Percentiles rank a stretch among this genome's conserved stretches.
These are phyloP conservation scores for Myrmaecium sp. DNA, from an alignment of 2,329 filamentous ascomycete species.

Conservation along the genomic window DNA sequence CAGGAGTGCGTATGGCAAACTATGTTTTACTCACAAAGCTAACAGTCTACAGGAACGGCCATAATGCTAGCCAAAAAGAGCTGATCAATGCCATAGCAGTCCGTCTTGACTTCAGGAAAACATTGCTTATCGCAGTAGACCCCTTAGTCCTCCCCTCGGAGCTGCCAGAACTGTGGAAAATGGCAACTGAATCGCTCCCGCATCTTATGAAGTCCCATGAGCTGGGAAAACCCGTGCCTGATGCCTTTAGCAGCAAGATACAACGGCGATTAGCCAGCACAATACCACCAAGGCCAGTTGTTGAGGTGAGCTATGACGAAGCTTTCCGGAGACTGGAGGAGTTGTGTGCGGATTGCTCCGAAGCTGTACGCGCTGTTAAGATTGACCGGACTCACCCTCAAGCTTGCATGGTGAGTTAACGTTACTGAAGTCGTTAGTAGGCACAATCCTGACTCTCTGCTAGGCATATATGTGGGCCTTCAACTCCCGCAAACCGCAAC, in stretches of 20 bases:
- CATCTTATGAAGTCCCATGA: constrained; percentile 41
- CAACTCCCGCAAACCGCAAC: constrained; percentile 63
- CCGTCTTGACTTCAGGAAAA: constrained; percentile 49
- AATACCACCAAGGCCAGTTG: constrained; percentile 80
- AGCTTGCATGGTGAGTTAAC: constrained; percentile 12
- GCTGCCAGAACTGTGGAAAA: constrained; percentile 19
- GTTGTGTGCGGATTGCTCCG: constrained; percentile 54
- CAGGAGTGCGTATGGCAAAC: constrained; percentile 1
- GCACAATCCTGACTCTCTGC: background rate
- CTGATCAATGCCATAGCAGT: constrained; percentile 39
- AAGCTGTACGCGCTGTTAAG: constrained; percentile 25
- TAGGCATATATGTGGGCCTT: constrained; percentile 60
- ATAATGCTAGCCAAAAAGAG: too few relatives aligned
- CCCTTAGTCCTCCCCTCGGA: constrained; percentile 13
- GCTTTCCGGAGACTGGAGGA: constrained; percentile 53
- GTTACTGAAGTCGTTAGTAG: background rate
- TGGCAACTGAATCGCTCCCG: constrained; percentile 26
- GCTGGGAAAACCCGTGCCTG: constrained; percentile 48
- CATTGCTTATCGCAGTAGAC: constrained; percentile 40
- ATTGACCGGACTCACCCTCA: constrained; percentile 13
- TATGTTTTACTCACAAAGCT: too few relatives aligned
- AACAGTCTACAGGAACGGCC: too few relatives aligned
- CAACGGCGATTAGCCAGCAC: constrained; percentile 87
- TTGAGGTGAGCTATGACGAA: constrained; percentile 56
- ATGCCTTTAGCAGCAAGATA: constrained; percentile 78